Base-by-base conservation (phyloP, 495 filamentous ascomycete genomes). In the Penicillium ochrochloron region DNA sequence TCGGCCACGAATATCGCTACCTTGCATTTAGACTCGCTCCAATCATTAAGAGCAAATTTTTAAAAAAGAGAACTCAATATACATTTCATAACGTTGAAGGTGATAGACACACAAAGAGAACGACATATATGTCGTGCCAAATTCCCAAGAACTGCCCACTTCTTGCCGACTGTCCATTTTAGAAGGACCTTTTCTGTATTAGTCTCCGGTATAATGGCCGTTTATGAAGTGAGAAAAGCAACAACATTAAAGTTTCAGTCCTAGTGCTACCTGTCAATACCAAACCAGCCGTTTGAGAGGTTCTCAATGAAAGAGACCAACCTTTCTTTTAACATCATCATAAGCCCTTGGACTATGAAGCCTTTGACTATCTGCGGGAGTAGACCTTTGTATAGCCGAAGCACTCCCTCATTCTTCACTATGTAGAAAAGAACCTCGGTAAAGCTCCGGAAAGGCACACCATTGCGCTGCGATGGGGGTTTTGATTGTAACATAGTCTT, bases 261-360 rank as follows among this genome's bases (percentile, higher is more conserved):
- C 63, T 65, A 17, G 21, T 58, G 2, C 29, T 46, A 14, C 27
- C 0, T 5, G 12, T 55, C 33, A 46, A 33, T 14, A 31, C 31
- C 15, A n/a, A 41, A 25, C 14, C 17, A 12, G 0, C 11, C 2
- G 5, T 2, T 11, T 23, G 17, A 46, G 46, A n/a, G 5, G 2
- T 11, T 31, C 11, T 7, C 1, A 41, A 25, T 2, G 25, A 19
- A 31, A n/a, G 25, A 44, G n/a, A 75, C 84, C 59, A 81, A 92
- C 91, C 91, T 83, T 78, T 97, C 93, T 80, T 97, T 97, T 1
- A 90, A 92, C 92, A 96, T 95, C 93, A 97, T 97, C 44, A 96
- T 80, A 53, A 96, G 78, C n/a, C 93, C 93, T 74, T 97, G 93
- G 4, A 96, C 93, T 21, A 96, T 66, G 42, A 97, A 74, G 7